Conservation (phyloP, 208 protist species). For the Wallacemonas rigidus region DNA sequence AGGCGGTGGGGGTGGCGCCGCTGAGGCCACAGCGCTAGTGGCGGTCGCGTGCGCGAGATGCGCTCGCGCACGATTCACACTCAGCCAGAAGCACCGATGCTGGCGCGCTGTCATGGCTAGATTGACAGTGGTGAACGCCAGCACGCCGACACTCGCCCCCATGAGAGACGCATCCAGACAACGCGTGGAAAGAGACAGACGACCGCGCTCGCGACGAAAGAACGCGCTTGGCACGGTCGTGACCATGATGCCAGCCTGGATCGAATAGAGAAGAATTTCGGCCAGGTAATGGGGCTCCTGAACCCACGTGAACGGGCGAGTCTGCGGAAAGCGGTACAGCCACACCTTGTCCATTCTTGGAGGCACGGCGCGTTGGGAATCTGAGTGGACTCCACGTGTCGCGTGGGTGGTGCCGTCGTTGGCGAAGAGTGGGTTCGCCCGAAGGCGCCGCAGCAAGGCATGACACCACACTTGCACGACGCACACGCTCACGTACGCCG, state of each 20-base stretch:
- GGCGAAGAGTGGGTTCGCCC: background rate
- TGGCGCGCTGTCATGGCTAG: conserved; percentile 65
- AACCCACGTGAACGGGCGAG: conserved; percentile 38
- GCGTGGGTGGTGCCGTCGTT: background rate
- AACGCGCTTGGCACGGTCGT: too few species aligned
- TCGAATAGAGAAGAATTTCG: conserved; percentile 68
- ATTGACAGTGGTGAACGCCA: conserved; percentile 65
- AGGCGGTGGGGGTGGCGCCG: background rate
- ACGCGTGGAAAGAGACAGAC: too few species aligned
- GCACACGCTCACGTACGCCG: conserved; percentile 52
- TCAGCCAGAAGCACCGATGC: conserved; percentile 70
- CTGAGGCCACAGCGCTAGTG: background rate
- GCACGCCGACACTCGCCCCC: conserved; percentile 25
- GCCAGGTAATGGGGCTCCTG: conserved; percentile 84
- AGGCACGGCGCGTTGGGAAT: background rate
- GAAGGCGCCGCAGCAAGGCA: conserved; percentile 43
- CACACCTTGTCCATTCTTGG: conserved; percentile 2
- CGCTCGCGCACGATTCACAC: conserved; percentile 33
- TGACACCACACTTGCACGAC: conserved; percentile 58
- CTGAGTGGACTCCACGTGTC: background rate
- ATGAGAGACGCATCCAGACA: background rate
- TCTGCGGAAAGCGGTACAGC: conserved; percentile 43
- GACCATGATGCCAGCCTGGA: conserved; percentile 29
- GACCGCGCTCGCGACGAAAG: too few species aligned
- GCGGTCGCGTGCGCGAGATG: background rate